Conservation (phyloP, 1,284 basidiomycete genomes). For the Austroboletus niveus region DNA sequence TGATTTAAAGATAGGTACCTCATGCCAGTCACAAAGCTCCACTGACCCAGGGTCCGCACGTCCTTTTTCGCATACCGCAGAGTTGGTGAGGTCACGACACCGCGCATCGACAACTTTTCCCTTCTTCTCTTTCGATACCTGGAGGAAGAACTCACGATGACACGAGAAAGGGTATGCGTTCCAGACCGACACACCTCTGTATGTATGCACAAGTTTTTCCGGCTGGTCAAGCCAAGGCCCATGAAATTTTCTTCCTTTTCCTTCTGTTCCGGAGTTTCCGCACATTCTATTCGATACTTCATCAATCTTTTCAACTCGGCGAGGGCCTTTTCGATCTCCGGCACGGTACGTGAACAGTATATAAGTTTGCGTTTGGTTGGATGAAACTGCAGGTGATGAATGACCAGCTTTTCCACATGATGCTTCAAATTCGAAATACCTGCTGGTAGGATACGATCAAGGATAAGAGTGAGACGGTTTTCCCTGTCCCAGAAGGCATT, state of each 20-base stretch:
- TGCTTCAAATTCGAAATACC: constrained; percentile 41
- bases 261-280: constrained; percentile 73
- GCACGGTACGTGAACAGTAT: constrained; percentile 99
- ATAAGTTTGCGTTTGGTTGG: constrained; percentile 92
- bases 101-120: constrained; percentile 96
- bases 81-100: constrained; percentile 93
- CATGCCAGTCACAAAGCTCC: constrained; percentile 93
- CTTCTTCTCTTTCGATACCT: constrained; percentile 97
- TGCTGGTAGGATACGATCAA: constrained; percentile 98
- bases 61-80: constrained; percentile 83
- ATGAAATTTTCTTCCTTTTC: constrained; percentile 83
- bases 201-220: constrained; percentile 97
- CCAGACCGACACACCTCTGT: constrained; percentile 67
- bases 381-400: constrained; percentile 64
- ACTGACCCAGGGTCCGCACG: constrained; percentile 89
- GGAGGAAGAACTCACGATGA: constrained; percentile 1
- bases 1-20: constrained; percentile 52
- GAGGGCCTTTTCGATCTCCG: constrained; percentile 98
- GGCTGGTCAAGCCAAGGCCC: constrained; percentile 90
- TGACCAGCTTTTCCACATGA: background rate
- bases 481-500: constrained; percentile 99
- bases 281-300: constrained; percentile 76
- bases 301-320: constrained; percentile 95
- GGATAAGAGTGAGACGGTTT: constrained; percentile 95
- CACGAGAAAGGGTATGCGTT: background rate